Percentiles rank a stretch among this genome's conserved stretches.
These are phyloP conservation scores for Taphrina sp. DNA, from an alignment of 1,139 yeast genomes.

Conservation along the genomic window DNA sequence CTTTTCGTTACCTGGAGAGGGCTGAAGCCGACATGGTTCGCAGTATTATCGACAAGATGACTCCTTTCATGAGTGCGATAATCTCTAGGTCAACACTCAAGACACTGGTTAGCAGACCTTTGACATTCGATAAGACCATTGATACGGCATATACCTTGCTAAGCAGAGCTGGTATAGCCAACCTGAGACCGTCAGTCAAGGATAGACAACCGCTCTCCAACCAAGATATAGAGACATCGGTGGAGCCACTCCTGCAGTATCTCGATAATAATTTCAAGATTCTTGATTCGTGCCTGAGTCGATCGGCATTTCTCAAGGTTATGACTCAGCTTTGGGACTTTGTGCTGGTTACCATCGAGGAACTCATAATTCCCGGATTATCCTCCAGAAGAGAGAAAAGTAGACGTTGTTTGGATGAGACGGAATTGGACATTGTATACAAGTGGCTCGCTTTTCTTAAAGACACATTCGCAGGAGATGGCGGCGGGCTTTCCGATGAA, in stretches of 20 bases:
- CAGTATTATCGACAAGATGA: conserved; percentile 63
- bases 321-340: conserved; percentile 77
- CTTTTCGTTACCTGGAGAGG: conserved; percentile 63
- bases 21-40: conserved; percentile 64
- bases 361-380: conserved; percentile 66
- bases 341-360: conserved; percentile 63
- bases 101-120: conserved; percentile 2
- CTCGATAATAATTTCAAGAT: conserved; percentile 67
- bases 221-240: conserved; percentile 62
- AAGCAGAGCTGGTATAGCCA: conserved; percentile 22
- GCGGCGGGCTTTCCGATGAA: conserved; percentile 75
- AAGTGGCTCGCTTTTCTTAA: conserved; percentile 66
- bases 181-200: background rate
- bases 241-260: conserved; percentile 72
- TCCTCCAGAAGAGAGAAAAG: conserved; percentile 43
- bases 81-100: conserved; percentile 44
- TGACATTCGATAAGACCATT: conserved; percentile 26
- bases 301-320: conserved; percentile 59
- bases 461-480: conserved; percentile 76
- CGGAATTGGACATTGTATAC: conserved; percentile 68
- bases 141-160: conserved; percentile 28
- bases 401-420: conserved; percentile 53
- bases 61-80: conserved; percentile 50
- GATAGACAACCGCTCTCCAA: conserved; percentile 43
- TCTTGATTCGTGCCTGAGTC: conserved; percentile 62